Base-by-base conservation (phyloP, 2,329 filamentous ascomycete species). In the Lachnellula willkommii region DNA sequence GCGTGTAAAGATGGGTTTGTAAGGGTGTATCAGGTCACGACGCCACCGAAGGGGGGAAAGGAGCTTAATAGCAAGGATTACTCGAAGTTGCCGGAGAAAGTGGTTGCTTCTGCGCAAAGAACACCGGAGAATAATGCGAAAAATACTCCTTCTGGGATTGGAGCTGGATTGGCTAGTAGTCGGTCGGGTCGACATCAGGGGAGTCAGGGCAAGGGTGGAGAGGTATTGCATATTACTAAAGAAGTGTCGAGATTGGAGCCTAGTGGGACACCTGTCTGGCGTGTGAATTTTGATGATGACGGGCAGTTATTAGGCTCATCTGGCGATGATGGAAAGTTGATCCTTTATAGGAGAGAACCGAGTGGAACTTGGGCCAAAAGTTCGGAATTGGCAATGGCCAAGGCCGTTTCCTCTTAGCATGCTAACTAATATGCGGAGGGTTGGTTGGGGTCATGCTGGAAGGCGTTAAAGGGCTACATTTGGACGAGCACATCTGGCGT, bases 1-100 rank as follows among this genome's bases (percentile, higher is more conserved):
- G 93, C 91, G 2, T 94, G 90, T 69, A 95, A 95, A 71, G 94
- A 99, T 69, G 93, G 94, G 3, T 86, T 84, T 64, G 84, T 96
- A 42, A 82, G 93, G 42, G 87, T 99, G n/a, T 96, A 95, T 68
- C 85, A 93, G 65, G 71, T 95, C 17, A 83, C 85, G 37, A 88
- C 87, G 0, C 79, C 80, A 0, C 73, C 67, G 59, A 75, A 71
- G 58, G 79, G 74, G 64, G 79, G 70, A 47, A 79, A 75, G 62
- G 74, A 73, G 5, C 24, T 49, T 11, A 47, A 69, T 8, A 68
- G 64, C 22, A 60, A 65, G 35, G 69, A 73, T 46, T 69, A 69
- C 43, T 67, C 65, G 6, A 55, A 56, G 1, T 45, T 58, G 11
- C 66, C 69, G 48, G 62, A 67, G 5, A 62, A 56, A 28, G 50